Evolutionary conservation across 2,329 filamentous ascomycete species (phyloP).

Genomic region (Phaeosphaeria sp.): DNA sequence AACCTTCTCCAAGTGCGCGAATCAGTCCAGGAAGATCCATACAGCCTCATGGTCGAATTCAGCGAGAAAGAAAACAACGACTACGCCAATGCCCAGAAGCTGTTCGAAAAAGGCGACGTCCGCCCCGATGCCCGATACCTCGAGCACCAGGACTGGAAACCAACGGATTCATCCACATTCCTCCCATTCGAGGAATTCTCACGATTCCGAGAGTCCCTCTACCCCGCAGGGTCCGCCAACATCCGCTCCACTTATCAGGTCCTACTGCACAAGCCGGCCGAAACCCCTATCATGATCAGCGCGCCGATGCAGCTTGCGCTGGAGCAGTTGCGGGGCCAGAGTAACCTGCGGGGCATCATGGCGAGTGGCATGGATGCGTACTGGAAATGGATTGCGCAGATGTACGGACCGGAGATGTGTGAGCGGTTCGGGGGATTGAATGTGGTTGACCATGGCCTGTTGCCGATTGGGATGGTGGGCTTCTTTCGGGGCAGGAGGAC

Average conservation of each 20-base stretch:
- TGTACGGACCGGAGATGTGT: conserved; percentile 46
- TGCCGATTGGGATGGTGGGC: conserved; percentile 48
- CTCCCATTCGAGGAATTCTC: conserved; percentile 37
- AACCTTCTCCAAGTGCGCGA: conserved; percentile 54
- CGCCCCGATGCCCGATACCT: neutral
- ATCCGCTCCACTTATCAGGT: conserved; percentile 22
- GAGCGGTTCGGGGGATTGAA: conserved; percentile 42
- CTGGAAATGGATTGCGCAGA: conserved; percentile 47
- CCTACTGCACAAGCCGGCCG: conserved; percentile 28
- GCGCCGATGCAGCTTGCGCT: conserved; percentile 29
- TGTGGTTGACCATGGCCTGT: conserved; percentile 41
- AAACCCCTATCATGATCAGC: conserved; percentile 28
- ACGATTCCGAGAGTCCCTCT: conserved; percentile 26
- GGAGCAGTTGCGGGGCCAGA: conserved; percentile 23
- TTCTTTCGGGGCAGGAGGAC: conserved; percentile 42
- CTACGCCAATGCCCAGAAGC: conserved; percentile 43
- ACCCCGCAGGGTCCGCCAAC: conserved; percentile 10
- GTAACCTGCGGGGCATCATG: conserved; percentile 32
- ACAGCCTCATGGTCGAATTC: conserved; percentile 54
- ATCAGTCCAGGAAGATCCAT: conserved; percentile 38
- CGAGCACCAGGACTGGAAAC: neutral
- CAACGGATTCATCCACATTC: conserved; percentile 22
- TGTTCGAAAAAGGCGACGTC: conserved; percentile 38
- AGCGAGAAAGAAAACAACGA: conserved; percentile 38
- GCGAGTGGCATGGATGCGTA: conserved; percentile 40